phyloP scores from a whole-genome alignment of 2,329 filamentous ascomycete species.

The Fusarium buharicum region DNA sequence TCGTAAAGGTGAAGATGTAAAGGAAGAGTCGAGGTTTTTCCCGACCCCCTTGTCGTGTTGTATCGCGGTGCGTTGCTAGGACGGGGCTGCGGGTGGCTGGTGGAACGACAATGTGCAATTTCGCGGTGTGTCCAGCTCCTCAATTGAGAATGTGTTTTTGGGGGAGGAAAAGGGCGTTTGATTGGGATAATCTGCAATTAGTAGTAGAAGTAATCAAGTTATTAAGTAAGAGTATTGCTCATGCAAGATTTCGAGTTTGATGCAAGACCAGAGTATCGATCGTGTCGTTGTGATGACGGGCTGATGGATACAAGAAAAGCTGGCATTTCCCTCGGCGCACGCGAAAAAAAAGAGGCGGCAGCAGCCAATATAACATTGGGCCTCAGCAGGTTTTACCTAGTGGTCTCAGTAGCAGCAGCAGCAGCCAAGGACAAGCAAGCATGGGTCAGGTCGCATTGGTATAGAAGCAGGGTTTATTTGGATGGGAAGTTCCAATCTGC shows the following conservation, averaged over 20 bases:
- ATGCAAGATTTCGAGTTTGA: not conserved
- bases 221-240: not conserved
- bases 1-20: slow-evolving; percentile 25
- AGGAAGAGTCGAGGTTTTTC: slow-evolving; percentile 33
- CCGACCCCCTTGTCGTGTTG: slow-evolving; percentile 22
- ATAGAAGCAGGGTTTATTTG: slow-evolving; percentile 21
- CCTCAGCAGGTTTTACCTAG: slow-evolving; percentile 31
- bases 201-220: not conserved
- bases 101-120: slow-evolving; percentile 37
- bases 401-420: too few species aligned
- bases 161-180: not conserved
- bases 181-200: not conserved
- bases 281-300: slow-evolving; percentile 16
- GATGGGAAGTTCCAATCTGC: slow-evolving; percentile 21
- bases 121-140: slow-evolving; percentile 32
- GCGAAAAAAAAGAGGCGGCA: slow-evolving; percentile 27
- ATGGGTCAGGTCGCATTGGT: slow-evolving; percentile 12
- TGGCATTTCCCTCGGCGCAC: slow-evolving; percentile 23
- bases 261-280: slow-evolving; percentile 4
- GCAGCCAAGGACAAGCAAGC: slow-evolving; percentile 22
- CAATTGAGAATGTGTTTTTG: slow-evolving; percentile 11
- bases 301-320: slow-evolving; percentile 28
- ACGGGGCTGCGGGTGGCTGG: slow-evolving; percentile 37
- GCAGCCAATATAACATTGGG: slow-evolving; percentile 39
- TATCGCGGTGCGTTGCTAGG: slow-evolving; percentile 39